Evolutionary conservation across 805 yeast genomes (phyloP).

Genomic region (Yamadazyma olivae): DNA sequence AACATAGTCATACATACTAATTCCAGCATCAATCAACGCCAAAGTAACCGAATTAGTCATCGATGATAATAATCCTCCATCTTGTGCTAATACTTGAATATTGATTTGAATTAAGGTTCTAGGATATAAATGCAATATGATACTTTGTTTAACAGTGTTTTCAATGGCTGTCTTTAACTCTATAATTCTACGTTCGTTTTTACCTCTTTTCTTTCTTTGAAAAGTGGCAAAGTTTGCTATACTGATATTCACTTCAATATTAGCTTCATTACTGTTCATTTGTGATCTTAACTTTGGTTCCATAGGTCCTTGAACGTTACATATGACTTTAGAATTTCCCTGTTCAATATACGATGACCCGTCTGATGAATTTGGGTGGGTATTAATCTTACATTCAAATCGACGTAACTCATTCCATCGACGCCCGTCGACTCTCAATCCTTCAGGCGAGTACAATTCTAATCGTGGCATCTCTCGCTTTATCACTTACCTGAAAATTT

Average conservation of each 20-base stretch:
- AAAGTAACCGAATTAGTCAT: constrained; percentile 83
- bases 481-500: neutral
- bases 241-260: constrained; percentile 60
- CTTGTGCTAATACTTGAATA: constrained; percentile 79
- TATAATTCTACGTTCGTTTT: constrained; percentile 65
- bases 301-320: constrained; percentile 85
- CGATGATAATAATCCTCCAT: constrained; percentile 81
- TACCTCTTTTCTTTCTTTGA: constrained; percentile 67
- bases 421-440: constrained; percentile 89
- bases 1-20: constrained; percentile 89
- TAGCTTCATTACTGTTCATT: constrained; percentile 48
- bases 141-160: constrained; percentile 70
- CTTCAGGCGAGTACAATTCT: constrained; percentile 94
- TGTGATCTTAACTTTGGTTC: constrained; percentile 67
- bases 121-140: constrained; percentile 73
- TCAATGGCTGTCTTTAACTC: constrained; percentile 67
- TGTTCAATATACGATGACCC: constrained; percentile 92
- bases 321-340: constrained; percentile 86
- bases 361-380: constrained; percentile 85
- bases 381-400: constrained; percentile 76
- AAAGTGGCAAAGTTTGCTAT: constrained; percentile 80
- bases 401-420: constrained; percentile 90
- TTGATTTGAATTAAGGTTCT: constrained; percentile 76
- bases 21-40: constrained; percentile 92
- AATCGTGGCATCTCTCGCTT: constrained; percentile 57